Conservation (phyloP, 768 basidiomycete genomes). For the Mycena leptocephala region DNA sequence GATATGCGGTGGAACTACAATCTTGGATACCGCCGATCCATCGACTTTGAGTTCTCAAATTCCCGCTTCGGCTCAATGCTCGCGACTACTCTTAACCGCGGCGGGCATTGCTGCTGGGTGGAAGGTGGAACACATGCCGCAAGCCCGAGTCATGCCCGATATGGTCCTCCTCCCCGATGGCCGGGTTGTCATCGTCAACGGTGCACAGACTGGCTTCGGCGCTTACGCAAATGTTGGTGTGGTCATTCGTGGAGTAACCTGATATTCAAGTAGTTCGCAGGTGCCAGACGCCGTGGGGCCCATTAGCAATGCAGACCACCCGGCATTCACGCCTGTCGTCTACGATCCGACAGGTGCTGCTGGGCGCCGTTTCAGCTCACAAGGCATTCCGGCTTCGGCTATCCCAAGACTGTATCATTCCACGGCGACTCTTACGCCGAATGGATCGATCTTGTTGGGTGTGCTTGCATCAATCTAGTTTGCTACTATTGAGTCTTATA, state of each 20-base stretch:
- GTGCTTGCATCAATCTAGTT: no score
- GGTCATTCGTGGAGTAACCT: constrained; percentile 23
- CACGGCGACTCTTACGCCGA: no score
- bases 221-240: constrained; percentile 39
- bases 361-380: no score
- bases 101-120: constrained; percentile 54
- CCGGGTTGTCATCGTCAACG: no score
- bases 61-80: constrained; percentile 51
- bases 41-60: constrained; percentile 42
- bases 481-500: no score
- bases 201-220: constrained; percentile 55
- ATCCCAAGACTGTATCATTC: no score
- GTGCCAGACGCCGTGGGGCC: constrained; percentile 10
- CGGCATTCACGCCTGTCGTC: constrained; percentile 59
- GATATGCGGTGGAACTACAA: no score
- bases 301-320: constrained; percentile 48
- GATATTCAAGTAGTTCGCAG: constrained; percentile 6
- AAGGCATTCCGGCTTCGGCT: no score
- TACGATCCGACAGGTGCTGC: constrained; percentile 62
- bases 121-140: constrained; percentile 52
- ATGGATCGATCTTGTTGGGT: no score
- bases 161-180: no score
- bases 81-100: constrained; percentile 49
- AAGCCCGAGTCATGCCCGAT: no score
- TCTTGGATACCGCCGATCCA: no score